Evolutionary conservation across 352 stramenopile genomes (phyloP).

Genomic region (Globisporangium nagaii): DNA sequence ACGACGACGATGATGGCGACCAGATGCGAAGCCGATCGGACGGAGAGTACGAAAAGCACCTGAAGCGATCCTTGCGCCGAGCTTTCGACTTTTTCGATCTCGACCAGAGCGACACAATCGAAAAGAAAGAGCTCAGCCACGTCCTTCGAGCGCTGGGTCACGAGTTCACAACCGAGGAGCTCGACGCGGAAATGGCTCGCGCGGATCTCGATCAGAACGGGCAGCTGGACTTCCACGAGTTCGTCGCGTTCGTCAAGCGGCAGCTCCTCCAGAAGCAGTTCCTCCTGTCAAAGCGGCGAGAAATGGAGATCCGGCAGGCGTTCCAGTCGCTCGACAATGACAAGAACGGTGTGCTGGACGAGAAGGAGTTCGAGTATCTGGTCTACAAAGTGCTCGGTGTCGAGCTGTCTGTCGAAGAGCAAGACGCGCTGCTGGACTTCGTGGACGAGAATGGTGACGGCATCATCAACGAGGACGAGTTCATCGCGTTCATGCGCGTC

Average conservation of each 20-base stretch:
- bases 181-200: slow-evolving; percentile 48
- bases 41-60: slow-evolving; percentile 47
- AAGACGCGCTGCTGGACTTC: slow-evolving; percentile 64
- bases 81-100: slow-evolving; percentile 81
- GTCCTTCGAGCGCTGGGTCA: slow-evolving; percentile 64
- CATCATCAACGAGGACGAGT: slow-evolving; percentile 60
- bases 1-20: slow-evolving; percentile 15
- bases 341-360: slow-evolving; percentile 60
- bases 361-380: slow-evolving; percentile 73
- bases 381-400: slow-evolving; percentile 73
- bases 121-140: slow-evolving; percentile 59
- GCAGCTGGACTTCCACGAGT: slow-evolving; percentile 71
- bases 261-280: slow-evolving; percentile 56
- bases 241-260: slow-evolving; percentile 59
- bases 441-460: slow-evolving; percentile 59
- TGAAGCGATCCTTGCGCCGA: slow-evolving; percentile 52
- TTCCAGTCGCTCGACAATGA: slow-evolving; percentile 66
- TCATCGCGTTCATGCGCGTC: slow-evolving; percentile 70
- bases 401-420: slow-evolving; percentile 66
- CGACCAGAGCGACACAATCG: slow-evolving; percentile 62
- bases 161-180: slow-evolving; percentile 63
- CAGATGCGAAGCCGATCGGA: slow-evolving; percentile 38
- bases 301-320: slow-evolving; percentile 70
- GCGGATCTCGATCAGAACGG: slow-evolving; percentile 65
- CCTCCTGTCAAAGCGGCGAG: slow-evolving; percentile 43